Conservation (phyloP, 441 rosid species). For the Sinapis alba region DNA sequence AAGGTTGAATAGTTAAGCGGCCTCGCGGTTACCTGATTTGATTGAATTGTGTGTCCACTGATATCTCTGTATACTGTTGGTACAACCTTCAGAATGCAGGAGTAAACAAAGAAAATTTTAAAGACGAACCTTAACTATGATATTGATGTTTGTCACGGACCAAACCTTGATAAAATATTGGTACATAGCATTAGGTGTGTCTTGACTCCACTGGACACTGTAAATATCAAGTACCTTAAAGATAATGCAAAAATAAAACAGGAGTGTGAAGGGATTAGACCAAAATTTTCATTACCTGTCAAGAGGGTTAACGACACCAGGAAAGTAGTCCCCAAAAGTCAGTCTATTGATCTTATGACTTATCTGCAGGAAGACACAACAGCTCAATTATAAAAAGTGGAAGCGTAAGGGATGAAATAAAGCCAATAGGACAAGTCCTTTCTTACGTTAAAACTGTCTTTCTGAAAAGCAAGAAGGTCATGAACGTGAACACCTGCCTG, state of each 20-base stretch:
- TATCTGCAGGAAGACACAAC: slow-evolving; percentile 51
- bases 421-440: not conserved
- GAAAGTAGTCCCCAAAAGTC: slow-evolving; percentile 85
- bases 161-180: slow-evolving; percentile 93
- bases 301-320: slow-evolving; percentile 96
- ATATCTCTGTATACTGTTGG: slow-evolving; percentile 92
- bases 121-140: not conserved
- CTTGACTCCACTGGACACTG: slow-evolving; percentile 93
- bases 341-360: slow-evolving; percentile 87
- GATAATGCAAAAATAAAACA: not conserved
- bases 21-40: slow-evolving; percentile 71
- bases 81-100: slow-evolving; percentile 59
- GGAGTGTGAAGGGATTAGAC: slow-evolving; percentile 7
- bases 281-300: slow-evolving; percentile 57
- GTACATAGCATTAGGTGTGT: slow-evolving; percentile 89
- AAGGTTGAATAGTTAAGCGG: not conserved
- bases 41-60: slow-evolving; percentile 73
- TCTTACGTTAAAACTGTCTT: slow-evolving; percentile 89
- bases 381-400: not conserved
- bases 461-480: slow-evolving; percentile 85
- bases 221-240: not conserved
- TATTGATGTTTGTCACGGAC: not conserved
- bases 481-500: slow-evolving; percentile 88
- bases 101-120: not conserved
- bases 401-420: not conserved